Percentiles rank a stretch among this genome's conserved stretches.
phyloP scores from a whole-genome alignment of 2,329 filamentous ascomycete species.

The Microsporum canis region DNA sequence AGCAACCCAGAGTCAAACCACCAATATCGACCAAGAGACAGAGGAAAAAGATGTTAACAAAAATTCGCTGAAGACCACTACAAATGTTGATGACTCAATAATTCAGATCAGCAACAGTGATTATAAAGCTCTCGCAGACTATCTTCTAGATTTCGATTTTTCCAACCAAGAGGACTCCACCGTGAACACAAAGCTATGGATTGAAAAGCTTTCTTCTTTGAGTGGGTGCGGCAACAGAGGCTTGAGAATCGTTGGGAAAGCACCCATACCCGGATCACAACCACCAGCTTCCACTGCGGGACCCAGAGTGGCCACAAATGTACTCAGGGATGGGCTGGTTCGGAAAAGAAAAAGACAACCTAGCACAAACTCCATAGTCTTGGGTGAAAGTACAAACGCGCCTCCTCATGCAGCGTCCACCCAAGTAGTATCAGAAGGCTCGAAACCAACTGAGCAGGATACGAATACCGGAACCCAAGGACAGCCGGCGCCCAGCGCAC shows the following conservation, averaged over 20 bases:
- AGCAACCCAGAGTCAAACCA: neutral
- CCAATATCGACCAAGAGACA: slow-evolving; percentile 24
- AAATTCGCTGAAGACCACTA: neutral
- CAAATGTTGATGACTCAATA: slow-evolving; percentile 21
- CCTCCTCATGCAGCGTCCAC: neutral
- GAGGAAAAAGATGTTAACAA: neutral
- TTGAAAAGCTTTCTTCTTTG: slow-evolving; percentile 31
- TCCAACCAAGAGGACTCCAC: slow-evolving; percentile 27
- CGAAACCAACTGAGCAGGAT: neutral
- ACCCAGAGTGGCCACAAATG: slow-evolving; percentile 14
- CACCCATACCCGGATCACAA: neutral
- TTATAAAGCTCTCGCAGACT: slow-evolving; percentile 31
- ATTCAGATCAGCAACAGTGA: slow-evolving; percentile 29
- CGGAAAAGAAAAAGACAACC: slow-evolving; percentile 30
- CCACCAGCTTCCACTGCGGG: neutral
- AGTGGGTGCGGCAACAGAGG: slow-evolving; percentile 30
- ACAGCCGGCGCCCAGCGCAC: neutral
- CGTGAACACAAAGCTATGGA: slow-evolving; percentile 32
- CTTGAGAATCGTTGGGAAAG: slow-evolving; percentile 24
- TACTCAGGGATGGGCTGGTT: slow-evolving; percentile 24
- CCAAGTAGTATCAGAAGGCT: neutral
- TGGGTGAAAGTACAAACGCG: neutral
- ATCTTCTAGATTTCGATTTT: slow-evolving; percentile 35
- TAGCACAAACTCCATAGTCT: neutral
- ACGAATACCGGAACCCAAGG: neutral